Evolutionary conservation across 2,329 filamentous ascomycete species (phyloP).

Genomic region (Diplocarpon rosae): DNA sequence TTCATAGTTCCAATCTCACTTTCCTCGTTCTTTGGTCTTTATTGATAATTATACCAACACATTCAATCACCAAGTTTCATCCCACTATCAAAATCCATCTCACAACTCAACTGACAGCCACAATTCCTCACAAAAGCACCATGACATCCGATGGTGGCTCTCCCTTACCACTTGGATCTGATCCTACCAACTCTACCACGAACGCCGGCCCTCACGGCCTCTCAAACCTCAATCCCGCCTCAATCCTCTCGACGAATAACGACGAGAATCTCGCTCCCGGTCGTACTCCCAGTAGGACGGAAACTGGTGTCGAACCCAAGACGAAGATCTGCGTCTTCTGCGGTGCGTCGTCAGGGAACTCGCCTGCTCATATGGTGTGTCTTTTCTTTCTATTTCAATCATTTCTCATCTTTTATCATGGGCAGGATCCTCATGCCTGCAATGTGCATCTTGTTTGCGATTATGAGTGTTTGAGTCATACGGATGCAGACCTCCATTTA

Average conservation of each 20-base stretch:
- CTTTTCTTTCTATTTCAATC: not conserved
- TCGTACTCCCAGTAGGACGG: not conserved
- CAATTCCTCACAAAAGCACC: not conserved
- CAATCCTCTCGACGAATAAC: not conserved
- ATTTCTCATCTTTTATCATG: not conserved
- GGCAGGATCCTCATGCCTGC: too few species aligned
- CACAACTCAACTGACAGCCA: too few species aligned
- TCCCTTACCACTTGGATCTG: not conserved
- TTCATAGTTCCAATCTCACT: too few species aligned
- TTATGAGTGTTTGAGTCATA: not conserved
- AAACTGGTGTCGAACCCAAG: slow-evolving; percentile 25
- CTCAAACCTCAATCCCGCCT: too few species aligned
- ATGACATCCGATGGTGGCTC: slow-evolving; percentile 14
- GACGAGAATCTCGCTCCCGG: not conserved
- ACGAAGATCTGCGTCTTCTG: slow-evolving; percentile 87
- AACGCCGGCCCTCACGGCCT: not conserved
- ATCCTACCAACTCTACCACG: not conserved
- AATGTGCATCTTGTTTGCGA: too few species aligned
- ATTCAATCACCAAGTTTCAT: too few species aligned
- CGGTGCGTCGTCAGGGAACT: slow-evolving; percentile 65
- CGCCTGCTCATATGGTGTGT: slow-evolving; percentile 54
- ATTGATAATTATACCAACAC: too few species aligned
- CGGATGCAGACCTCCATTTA: not conserved
- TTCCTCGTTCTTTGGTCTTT: too few species aligned
- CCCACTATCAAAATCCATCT: too few species aligned